Evolutionary conservation across 2,329 filamentous ascomycete species (phyloP).

Genomic region (Rasamsonia emersonii): DNA sequence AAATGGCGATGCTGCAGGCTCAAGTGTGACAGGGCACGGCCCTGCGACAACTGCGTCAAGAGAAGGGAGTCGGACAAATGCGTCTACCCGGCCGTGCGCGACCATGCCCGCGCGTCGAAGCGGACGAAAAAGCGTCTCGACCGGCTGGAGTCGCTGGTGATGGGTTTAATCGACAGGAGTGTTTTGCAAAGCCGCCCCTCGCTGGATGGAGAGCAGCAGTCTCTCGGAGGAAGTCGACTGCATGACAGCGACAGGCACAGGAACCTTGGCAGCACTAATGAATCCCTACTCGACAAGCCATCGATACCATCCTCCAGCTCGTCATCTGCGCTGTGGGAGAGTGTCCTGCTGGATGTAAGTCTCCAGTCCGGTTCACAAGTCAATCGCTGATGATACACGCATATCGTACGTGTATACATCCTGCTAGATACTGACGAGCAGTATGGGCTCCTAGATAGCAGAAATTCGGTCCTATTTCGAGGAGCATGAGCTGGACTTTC

Average conservation of each 20-base stretch:
- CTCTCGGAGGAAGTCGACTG: too few species aligned
- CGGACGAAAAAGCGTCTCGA: slow-evolving; percentile 9
- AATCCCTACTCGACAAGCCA: too few species aligned
- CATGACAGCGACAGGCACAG: too few species aligned
- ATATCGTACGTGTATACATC: too few species aligned
- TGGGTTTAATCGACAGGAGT: slow-evolving; percentile 7
- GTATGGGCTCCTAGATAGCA: slow-evolving; percentile 8
- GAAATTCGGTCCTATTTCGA: slow-evolving; percentile 9
- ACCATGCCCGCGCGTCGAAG: slow-evolving; percentile 9
- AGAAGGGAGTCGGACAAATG: slow-evolving; percentile 7
- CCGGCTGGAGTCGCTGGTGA: slow-evolving; percentile 8
- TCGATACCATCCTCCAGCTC: too few species aligned
- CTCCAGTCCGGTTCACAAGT: background rate
- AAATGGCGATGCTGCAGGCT: slow-evolving; percentile 1
- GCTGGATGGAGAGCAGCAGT: too few species aligned
- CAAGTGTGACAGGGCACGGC: slow-evolving; percentile 8
- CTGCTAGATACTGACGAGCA: too few species aligned
- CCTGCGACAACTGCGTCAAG: slow-evolving; percentile 10
- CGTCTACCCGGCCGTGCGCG: slow-evolving; percentile 6
- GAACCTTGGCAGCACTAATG: too few species aligned
- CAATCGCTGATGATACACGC: background rate
- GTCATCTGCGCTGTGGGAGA: slow-evolving; percentile 7
- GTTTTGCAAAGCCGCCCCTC: slow-evolving; percentile 1
- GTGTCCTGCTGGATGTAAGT: slow-evolving; percentile 9
- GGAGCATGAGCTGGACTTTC: slow-evolving; percentile 7